Percentiles rank a stretch among this genome's conserved stretches.
These are phyloP conservation scores for Barbarea vulgaris DNA, from an alignment of 345 rosid species.

Conservation along the genomic window DNA sequence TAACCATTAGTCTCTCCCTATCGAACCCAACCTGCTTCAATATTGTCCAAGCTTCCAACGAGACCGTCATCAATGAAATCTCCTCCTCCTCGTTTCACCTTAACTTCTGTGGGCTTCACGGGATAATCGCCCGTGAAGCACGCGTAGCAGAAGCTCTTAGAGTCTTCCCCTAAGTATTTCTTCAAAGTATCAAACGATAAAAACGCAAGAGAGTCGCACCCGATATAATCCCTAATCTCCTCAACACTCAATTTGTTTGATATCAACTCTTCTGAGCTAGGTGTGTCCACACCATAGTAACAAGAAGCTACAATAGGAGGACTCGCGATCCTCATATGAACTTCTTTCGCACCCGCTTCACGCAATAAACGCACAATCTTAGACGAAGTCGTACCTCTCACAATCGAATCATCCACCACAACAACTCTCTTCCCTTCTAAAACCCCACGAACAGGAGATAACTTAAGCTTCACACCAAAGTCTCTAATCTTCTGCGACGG, in stretches of 20 bases:
- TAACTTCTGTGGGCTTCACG: slow-evolving; percentile 67
- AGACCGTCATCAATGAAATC: slow-evolving; percentile 89
- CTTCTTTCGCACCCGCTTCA: slow-evolving; percentile 93
- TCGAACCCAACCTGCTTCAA: slow-evolving; percentile 82
- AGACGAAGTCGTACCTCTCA: slow-evolving; percentile 89
- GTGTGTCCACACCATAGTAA: slow-evolving; percentile 96
- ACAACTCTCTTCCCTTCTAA: slow-evolving; percentile 92
- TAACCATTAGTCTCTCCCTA: slow-evolving; percentile 4
- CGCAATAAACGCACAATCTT: slow-evolving; percentile 85
- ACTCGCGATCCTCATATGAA: slow-evolving; percentile 97
- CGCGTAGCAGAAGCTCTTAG: slow-evolving; percentile 75
- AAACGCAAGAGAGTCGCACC: slow-evolving; percentile 88
- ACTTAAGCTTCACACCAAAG: slow-evolving; percentile 93
- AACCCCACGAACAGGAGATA: slow-evolving; percentile 80
- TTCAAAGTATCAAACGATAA: slow-evolving; percentile 64
- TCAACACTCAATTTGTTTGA: slow-evolving; percentile 87
- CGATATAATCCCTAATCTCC: slow-evolving; percentile 72
- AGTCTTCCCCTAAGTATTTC: slow-evolving; percentile 56
- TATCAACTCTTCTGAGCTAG: slow-evolving; percentile 85
- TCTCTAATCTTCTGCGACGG: slow-evolving; percentile 95
- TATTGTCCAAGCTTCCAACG: slow-evolving; percentile 63
- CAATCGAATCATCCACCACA: slow-evolving; percentile 94
- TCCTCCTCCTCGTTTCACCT: slow-evolving; percentile 88
- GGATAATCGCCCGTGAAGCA: slow-evolving; percentile 94
- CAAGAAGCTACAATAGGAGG: slow-evolving; percentile 87